These are phyloP conservation scores for Talaromyces piceae DNA, from an alignment of 2,329 filamentous ascomycete genomes.

Conservation along the genomic window DNA sequence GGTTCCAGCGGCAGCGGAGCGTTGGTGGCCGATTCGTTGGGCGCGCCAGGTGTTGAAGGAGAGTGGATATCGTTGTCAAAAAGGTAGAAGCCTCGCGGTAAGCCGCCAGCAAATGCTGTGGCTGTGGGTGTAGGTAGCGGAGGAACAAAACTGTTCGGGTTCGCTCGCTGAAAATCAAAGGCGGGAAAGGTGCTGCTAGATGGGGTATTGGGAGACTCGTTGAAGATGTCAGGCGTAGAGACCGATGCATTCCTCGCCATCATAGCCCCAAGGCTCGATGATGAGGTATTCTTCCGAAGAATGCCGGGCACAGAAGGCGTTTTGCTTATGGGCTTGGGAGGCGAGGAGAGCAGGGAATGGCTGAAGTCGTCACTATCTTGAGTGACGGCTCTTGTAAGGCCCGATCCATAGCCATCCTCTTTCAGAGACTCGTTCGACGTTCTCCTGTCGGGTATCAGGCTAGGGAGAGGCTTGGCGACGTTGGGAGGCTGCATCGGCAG, in stretches of 20 bases:
- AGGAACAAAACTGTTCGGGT: constrained; percentile 49
- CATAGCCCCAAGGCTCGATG: constrained; percentile 62
- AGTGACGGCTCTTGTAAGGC: constrained; percentile 37
- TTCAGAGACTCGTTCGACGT: constrained; percentile 28
- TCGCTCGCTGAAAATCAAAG: constrained; percentile 36
- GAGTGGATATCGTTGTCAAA: constrained; percentile 80
- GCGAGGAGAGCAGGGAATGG: constrained; percentile 26
- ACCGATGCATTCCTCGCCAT: constrained; percentile 68
- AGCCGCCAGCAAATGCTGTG: constrained; percentile 51
- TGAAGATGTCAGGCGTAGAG: constrained; percentile 52
- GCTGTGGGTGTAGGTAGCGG: constrained; percentile 61
- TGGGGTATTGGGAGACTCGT: constrained; percentile 67
- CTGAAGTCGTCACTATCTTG: constrained; percentile 35
- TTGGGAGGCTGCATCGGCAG: constrained; percentile 13
- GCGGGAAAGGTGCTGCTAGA: constrained; percentile 59
- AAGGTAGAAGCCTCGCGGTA: constrained; percentile 65
- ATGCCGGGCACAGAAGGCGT: constrained; percentile 33
- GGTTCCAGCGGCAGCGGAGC: constrained; percentile 76
- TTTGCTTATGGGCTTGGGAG: constrained; percentile 30
- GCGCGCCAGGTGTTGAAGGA: constrained; percentile 55
- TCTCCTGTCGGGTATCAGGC: constrained; percentile 20
- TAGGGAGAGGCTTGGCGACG: constrained; percentile 15
- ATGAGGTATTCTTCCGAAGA: constrained; percentile 62
- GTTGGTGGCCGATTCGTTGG: constrained; percentile 54
- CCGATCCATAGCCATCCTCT: constrained; percentile 35